These are phyloP conservation scores for Globisporangium takayamanum DNA, from an alignment of 352 stramenopile species.

Conservation along the genomic window DNA sequence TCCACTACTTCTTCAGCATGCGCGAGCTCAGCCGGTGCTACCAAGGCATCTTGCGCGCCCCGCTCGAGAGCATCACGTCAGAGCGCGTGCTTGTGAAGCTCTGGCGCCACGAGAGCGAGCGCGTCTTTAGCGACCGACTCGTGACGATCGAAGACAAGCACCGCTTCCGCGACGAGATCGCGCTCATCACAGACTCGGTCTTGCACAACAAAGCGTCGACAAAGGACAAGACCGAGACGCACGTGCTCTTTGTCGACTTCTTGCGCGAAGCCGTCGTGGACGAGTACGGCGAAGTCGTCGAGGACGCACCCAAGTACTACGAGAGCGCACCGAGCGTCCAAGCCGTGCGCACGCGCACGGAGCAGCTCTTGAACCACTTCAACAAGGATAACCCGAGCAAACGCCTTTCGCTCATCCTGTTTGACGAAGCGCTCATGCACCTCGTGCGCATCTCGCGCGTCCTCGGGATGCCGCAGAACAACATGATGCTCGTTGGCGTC, in stretches of 20 bases:
- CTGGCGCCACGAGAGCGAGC: slow-evolving; percentile 83
- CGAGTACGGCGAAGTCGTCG: slow-evolving; percentile 74
- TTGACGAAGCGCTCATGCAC: slow-evolving; percentile 87
- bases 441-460: slow-evolving; percentile 79
- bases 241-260: slow-evolving; percentile 78
- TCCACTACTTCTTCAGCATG: slow-evolving; percentile 81
- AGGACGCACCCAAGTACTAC: slow-evolving; percentile 80
- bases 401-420: slow-evolving; percentile 80
- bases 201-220: slow-evolving; percentile 19
- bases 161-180: slow-evolving; percentile 52
- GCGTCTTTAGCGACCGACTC: slow-evolving; percentile 76
- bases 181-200: slow-evolving; percentile 35
- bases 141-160: slow-evolving; percentile 69
- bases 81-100: slow-evolving; percentile 57
- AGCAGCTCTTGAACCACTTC: slow-evolving; percentile 65
- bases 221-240: slow-evolving; percentile 19
- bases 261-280: slow-evolving; percentile 73
- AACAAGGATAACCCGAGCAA: slow-evolving; percentile 76
- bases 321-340: slow-evolving; percentile 49
- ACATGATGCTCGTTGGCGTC: slow-evolving; percentile 90
- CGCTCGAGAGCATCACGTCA: slow-evolving; percentile 36
- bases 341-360: slow-evolving; percentile 40
- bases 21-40: slow-evolving; percentile 69
- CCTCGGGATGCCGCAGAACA: slow-evolving; percentile 74
- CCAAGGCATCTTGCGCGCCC: slow-evolving; percentile 67